Percentiles rank a stretch among this genome's conserved stretches.
These are phyloP conservation scores for Mentha longifolia DNA, from an alignment of 257 asterid species.

Conservation along the genomic window DNA sequence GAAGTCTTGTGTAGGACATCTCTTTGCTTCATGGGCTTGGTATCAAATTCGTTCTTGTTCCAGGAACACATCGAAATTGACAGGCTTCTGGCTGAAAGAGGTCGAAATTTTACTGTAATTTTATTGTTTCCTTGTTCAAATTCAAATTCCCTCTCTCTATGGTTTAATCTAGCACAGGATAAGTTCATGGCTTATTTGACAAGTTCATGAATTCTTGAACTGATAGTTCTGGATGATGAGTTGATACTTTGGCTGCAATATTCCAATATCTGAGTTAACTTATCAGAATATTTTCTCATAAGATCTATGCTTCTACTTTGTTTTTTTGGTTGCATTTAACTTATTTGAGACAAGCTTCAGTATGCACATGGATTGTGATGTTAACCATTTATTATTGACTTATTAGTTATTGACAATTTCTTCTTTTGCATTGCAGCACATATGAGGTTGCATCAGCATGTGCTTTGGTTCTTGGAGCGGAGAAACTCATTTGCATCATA, in stretches of 20 bases:
- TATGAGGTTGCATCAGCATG: conserved; percentile 98
- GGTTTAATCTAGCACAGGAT: conserved; percentile 31
- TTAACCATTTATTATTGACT: neutral
- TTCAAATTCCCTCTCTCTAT: conserved; percentile 6
- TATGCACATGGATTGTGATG: conserved; percentile 3
- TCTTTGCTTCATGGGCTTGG: conserved; percentile 89
- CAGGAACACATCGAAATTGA: conserved; percentile 82
- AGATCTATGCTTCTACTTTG: conserved; percentile 13
- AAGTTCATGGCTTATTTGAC: conserved; percentile 19
- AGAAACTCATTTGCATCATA: conserved; percentile 84
- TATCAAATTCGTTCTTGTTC: conserved; percentile 84
- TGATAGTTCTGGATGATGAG: no score
- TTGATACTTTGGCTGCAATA: conserved; percentile 19
- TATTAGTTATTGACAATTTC: neutral
- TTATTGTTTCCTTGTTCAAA: neutral
- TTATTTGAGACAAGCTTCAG: neutral
- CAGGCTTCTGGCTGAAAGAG: conserved; percentile 69
- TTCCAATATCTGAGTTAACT: no score
- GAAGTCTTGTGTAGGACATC: conserved; percentile 59
- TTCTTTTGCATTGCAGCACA: conserved; percentile 57
- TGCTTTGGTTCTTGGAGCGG: conserved; percentile 91
- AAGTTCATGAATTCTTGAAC: no score
- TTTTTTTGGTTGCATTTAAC: neutral
- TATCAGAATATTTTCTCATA: neutral
- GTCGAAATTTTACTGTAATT: conserved; percentile 32